Evolutionary conservation across 805 yeast species (phyloP), one percentile per base, ranked within the genome.

Genomic region (Lachancea cidri): DNA sequence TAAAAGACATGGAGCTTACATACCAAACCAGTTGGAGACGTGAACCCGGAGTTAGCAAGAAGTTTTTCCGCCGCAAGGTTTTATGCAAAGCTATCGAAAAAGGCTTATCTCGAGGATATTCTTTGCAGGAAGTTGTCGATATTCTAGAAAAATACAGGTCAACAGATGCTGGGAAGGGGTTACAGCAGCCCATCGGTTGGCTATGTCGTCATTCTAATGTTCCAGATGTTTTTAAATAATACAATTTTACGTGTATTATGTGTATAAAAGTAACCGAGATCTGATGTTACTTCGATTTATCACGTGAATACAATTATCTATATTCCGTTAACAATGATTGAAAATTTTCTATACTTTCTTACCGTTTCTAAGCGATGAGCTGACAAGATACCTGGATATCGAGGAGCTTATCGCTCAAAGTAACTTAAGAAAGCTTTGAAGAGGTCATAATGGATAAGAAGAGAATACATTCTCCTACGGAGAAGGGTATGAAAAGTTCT

Each of bases 1-100:
- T 76, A 29, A 69, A 68, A 44, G 60, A 70, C 9, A 57, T 77
- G 55, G 81, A 77, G 50, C 42, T 53, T 5, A 66, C 71, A 45
- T 77, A 68, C 47, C 72, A 71, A 38, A 69, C 79, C 1, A 70
- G 72, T 27, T 77, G 83, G 83, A 66, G 82, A 54, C 63, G 74
- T 37, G 79, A 67, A 36, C 67, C 73, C 7, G 78, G 80, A 0
- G 73, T 73, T 22, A 70, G 72, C 40, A 71, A 77, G 46, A 71
- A 78, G 34, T 77, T 72, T 51, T 66, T 73, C 35, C 55, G 83
- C 46, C 61, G 82, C 30, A 74, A 73, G 51, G 72, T 72, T 25
- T 66, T 77, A 17, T 77, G 76, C 57, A 71, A 68, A 45, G 81
- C 81, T 4, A 74, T 77, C 38, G 80, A 76, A 50, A 61, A 49